These are phyloP conservation scores for Dactylellina haptotyla DNA, from an alignment of 2,329 filamentous ascomycete species.

Conservation along the genomic window DNA sequence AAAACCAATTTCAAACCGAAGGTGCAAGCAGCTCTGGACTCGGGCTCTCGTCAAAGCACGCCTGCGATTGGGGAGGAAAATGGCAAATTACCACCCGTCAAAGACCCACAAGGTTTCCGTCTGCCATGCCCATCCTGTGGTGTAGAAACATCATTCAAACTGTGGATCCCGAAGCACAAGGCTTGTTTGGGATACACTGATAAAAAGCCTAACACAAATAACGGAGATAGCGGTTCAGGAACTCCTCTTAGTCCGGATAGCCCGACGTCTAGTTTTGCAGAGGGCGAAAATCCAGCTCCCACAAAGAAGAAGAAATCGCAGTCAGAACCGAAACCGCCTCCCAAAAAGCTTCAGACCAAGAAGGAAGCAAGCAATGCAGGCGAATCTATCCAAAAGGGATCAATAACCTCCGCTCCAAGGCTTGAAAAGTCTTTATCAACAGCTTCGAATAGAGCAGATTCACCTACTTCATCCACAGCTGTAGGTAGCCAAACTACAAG, in stretches of 20 bases:
- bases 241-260: constrained; percentile 48
- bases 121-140: constrained; percentile 33
- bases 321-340: constrained; percentile 31
- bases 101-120: constrained; percentile 39
- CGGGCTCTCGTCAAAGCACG: constrained; percentile 27
- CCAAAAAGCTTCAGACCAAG: constrained; percentile 38
- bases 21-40: constrained; percentile 5
- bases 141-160: constrained; percentile 44
- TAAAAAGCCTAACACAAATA: constrained; percentile 30
- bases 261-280: constrained; percentile 40
- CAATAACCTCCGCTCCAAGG: constrained; percentile 44
- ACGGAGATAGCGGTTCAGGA: constrained; percentile 49
- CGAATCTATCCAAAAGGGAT: constrained; percentile 38
- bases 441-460: constrained; percentile 29
- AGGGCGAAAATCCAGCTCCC: constrained; percentile 30
- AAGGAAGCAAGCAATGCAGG: constrained; percentile 16
- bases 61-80: constrained; percentile 40
- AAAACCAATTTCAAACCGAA: constrained; percentile 38
- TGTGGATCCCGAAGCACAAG: constrained; percentile 47
- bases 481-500: background rate
- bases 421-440: constrained; percentile 44
- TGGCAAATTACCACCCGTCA: constrained; percentile 37
- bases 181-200: constrained; percentile 36
- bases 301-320: constrained; percentile 44
- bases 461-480: constrained; percentile 23